Evolutionary conservation across 306 rosid genomes (phyloP).

Genomic region (Ochetophila trinervis): DNA sequence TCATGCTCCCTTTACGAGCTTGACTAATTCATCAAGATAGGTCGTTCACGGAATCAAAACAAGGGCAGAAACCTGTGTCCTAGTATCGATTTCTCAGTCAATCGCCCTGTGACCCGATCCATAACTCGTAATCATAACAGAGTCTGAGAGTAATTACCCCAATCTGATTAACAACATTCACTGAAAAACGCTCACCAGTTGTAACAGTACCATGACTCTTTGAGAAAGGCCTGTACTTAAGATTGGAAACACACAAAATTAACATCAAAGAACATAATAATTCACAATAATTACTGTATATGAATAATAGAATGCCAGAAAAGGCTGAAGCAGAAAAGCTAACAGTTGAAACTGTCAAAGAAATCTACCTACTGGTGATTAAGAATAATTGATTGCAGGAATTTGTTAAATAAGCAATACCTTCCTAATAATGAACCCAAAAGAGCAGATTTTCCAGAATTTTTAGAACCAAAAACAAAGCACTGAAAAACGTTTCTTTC

Average conservation of each 20-base stretch:
- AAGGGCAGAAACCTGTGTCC: no score
- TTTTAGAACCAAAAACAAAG: conserved; percentile 87
- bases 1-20: no score
- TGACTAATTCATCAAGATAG: no score
- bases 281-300: not conserved
- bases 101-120: no score
- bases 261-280: conserved; percentile 22
- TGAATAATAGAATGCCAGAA: not conserved
- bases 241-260: conserved; percentile 17
- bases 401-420: conserved; percentile 43
- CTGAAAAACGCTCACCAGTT: conserved; percentile 61
- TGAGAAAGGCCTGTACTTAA: conserved; percentile 63
- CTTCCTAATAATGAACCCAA: conserved; percentile 76
- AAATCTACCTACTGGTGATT: not conserved
- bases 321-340: not conserved
- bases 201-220: conserved; percentile 45
- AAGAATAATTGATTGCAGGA: conserved; percentile 17
- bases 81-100: no score
- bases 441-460: conserved; percentile 81
- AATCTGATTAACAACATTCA: conserved; percentile 52
- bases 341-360: conserved; percentile 7
- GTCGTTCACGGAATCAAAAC: no score
- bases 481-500: conserved; percentile 84
- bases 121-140: no score
- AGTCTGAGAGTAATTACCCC: conserved; percentile 56